These are phyloP conservation scores for Phaeodactylum tricornutum DNA, from an alignment of 108 stramenopile genomes.

Conservation along the genomic window DNA sequence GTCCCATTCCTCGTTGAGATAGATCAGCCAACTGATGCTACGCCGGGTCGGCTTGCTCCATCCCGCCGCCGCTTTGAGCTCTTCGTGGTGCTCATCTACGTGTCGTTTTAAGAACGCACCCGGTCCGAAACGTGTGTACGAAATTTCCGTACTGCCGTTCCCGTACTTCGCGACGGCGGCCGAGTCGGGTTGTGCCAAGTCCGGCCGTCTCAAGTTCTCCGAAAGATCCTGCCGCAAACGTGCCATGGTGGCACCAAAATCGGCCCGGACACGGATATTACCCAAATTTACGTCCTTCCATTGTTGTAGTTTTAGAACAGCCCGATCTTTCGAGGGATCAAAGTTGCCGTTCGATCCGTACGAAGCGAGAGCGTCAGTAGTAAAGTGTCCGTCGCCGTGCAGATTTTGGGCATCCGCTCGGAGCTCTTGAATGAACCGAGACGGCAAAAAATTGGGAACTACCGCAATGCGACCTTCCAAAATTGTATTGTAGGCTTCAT, in stretches of 20 bases:
- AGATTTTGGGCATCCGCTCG: conserved; percentile 36
- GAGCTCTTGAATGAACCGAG: conserved; percentile 16
- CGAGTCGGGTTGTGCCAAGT: conserved; percentile 6
- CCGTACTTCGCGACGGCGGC: conserved; percentile 21
- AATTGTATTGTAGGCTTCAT: conserved; percentile 27
- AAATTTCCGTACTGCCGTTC: conserved; percentile 37
- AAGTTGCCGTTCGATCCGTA: conserved; percentile 40
- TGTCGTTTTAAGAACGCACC: conserved; percentile 48
- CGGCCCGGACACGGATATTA: conserved; percentile 13
- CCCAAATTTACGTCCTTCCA: conserved; percentile 25
- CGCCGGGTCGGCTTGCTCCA: conserved; percentile 46
- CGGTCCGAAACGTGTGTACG: conserved; percentile 52
- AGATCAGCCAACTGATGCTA: conserved; percentile 50
- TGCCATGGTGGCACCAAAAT: conserved; percentile 23
- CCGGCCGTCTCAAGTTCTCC: conserved; percentile 32
- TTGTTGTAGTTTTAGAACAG: conserved; percentile 32
- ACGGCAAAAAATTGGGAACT: conserved; percentile 35
- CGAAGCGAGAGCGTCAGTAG: conserved; percentile 41
- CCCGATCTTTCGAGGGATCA: conserved; percentile 47
- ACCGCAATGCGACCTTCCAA: conserved; percentile 38
- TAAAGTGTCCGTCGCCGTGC: conserved; percentile 21
- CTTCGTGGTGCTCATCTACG: conserved; percentile 69
- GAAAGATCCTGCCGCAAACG: conserved; percentile 31
- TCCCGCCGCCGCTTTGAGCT: conserved; percentile 43
- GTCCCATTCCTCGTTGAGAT: conserved; percentile 56